Percentiles rank a stretch among this genome's conserved stretches.
phyloP scores from a whole-genome alignment of 139 green algal species.

The Microglena sp. region DNA sequence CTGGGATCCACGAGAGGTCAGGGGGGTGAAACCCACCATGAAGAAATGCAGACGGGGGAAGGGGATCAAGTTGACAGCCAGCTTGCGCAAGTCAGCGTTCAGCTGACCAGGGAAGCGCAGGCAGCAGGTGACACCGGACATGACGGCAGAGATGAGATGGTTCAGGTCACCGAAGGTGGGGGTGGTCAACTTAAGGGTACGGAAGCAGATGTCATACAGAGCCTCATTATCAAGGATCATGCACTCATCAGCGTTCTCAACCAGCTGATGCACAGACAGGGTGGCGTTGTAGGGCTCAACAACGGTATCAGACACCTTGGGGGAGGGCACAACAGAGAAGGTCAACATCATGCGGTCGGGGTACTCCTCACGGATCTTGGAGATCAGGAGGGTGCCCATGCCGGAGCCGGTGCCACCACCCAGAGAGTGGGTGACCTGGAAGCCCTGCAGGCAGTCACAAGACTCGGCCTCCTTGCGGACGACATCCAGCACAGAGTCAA shows the following conservation, averaged over 20 bases:
- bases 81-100: slow-evolving; percentile 97
- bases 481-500: slow-evolving; percentile 97
- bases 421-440: slow-evolving; percentile 94
- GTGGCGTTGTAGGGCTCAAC: slow-evolving; percentile 99
- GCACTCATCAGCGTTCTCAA: slow-evolving; percentile 96
- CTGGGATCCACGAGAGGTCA: slow-evolving; percentile 85
- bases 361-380: slow-evolving; percentile 97
- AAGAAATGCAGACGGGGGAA: slow-evolving; percentile 98
- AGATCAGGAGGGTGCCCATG: slow-evolving; percentile 98
- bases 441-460: slow-evolving; percentile 97
- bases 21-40: slow-evolving; percentile 90
- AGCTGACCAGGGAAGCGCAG: slow-evolving; percentile 98
- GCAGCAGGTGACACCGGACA: slow-evolving; percentile 99
- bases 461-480: slow-evolving; percentile 97
- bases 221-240: slow-evolving; percentile 86
- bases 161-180: slow-evolving; percentile 94
- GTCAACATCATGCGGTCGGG: slow-evolving; percentile 98
- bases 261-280: slow-evolving; percentile 97
- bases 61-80: slow-evolving; percentile 98
- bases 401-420: slow-evolving; percentile 93
- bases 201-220: slow-evolving; percentile 96
- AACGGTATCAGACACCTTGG: slow-evolving; percentile 99
- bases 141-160: slow-evolving; percentile 98
- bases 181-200: slow-evolving; percentile 92
- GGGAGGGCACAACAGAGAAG: slow-evolving; percentile 98